Base-by-base conservation (phyloP, 768 basidiomycete species). In the Tephrocybe sp. region DNA sequence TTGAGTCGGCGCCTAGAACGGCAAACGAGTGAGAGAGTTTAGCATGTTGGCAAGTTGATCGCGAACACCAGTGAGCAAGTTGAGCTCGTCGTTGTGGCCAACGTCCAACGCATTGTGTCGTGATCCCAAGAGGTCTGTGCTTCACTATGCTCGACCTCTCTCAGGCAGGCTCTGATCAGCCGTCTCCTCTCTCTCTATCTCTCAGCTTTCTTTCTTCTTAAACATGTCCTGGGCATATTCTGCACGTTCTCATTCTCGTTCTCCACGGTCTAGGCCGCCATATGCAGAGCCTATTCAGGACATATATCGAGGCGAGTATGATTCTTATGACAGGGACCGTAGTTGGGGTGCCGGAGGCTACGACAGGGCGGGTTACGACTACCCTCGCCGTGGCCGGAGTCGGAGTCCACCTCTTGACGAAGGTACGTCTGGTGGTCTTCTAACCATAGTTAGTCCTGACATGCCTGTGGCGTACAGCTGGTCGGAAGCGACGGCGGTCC, bases 101-200 rank as follows among this genome's bases (percentile, higher is more conserved):
- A 72, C 73, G 70, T 66, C 65, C 67, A 69, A 55, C 72, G 70
- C 71, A 59, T 63, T 70, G 70, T 76, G 75, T 74, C 77, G 78
- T 74, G 78, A 78, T 79, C 75, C 75, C 78, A 84, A 86, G 88
- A 92, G 89, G 89, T 92, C 89, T 88, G 89, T 92, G 80, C 85
- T 85, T 84, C 84, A 81, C 84, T 82, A 90, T 90, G 88, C 87
- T 84, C 86, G 85, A 81, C 85, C 82, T 80, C 82, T 75, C 75
- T 77, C 80, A 76, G 73, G 77, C 79, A 80, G 83, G 76, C 83
- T 82, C 83, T 86, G 75, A 85, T 83, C 74, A 77, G 76, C 78
- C 77, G 68, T 80, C 75, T 73, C 78, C 69, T 74, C 73, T 77
- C 76, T 79, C 74, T 79, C 74, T 79, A 69, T 72, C 73, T 68